Percentiles rank a stretch among this genome's conserved stretches.
Conservation (phyloP, 768 basidiomycete species). For the Rhodosporidiobolus odoratus region DNA sequence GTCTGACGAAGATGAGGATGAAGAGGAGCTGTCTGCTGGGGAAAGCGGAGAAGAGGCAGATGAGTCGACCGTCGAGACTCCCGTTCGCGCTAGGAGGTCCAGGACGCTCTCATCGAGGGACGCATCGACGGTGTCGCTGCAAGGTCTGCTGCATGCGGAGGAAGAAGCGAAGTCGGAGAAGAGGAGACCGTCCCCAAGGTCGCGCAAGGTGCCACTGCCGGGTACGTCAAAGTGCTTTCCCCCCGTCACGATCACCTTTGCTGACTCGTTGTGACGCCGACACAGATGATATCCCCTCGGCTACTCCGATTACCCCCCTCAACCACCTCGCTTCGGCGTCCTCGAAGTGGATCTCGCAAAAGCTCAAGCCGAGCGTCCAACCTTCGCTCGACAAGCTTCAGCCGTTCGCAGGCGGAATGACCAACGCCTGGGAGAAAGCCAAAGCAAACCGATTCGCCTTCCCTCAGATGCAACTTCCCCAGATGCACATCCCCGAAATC, state of each 20-base stretch:
- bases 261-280: background rate
- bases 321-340: conserved; percentile 6
- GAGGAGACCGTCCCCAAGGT: background rate
- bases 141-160: conserved; percentile 29
- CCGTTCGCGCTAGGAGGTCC: background rate
- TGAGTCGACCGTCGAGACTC: background rate
- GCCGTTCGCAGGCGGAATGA: conserved; percentile 9
- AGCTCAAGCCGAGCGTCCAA: conserved; percentile 21
- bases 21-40: background rate
- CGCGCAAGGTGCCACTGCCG: background rate
- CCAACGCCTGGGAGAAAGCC: conserved; percentile 30
- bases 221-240: background rate
- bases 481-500: conserved; percentile 33
- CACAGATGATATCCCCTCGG: background rate
- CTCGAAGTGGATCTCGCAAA: conserved; percentile 28
- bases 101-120: conserved; percentile 15
- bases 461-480: conserved; percentile 18
- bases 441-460: conserved; percentile 25
- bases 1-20: background rate
- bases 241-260: background rate
- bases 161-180: background rate
- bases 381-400: conserved; percentile 28
- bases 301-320: background rate
- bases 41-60: conserved; percentile 10
- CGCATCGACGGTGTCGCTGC: conserved; percentile 31